phyloP scores from a whole-genome alignment of 2,329 filamentous ascomycete genomes.

The Fusarium hainanense region DNA sequence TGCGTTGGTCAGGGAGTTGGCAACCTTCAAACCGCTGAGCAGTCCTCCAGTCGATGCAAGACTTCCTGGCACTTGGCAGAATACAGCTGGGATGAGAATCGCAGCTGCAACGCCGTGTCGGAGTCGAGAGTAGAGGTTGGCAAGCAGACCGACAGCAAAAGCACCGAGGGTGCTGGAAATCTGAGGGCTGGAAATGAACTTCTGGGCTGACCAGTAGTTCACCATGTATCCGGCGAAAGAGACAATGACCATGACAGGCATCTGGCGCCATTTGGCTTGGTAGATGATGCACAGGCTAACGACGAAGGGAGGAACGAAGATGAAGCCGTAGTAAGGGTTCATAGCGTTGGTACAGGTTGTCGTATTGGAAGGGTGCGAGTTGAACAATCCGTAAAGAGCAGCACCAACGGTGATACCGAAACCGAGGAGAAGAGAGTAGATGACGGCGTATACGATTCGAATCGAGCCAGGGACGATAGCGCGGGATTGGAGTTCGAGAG shows the following conservation, averaged over 20 bases:
- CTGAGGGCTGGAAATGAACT: slow-evolving; percentile 76
- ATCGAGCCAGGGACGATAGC: slow-evolving; percentile 77
- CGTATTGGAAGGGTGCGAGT: slow-evolving; percentile 61
- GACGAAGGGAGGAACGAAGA: slow-evolving; percentile 80
- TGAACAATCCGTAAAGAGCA: slow-evolving; percentile 71
- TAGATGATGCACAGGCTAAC: slow-evolving; percentile 80
- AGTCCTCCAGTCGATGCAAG: slow-evolving; percentile 60
- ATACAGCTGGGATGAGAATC: slow-evolving; percentile 60
- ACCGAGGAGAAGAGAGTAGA: slow-evolving; percentile 77
- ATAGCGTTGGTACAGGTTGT: slow-evolving; percentile 59
- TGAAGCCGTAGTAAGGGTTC: slow-evolving; percentile 63
- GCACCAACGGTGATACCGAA: slow-evolving; percentile 78
- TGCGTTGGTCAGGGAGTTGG: slow-evolving; percentile 58
- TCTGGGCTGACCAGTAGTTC: slow-evolving; percentile 76
- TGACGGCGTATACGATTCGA: slow-evolving; percentile 79
- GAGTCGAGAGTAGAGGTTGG: slow-evolving; percentile 78
- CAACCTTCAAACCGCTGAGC: slow-evolving; percentile 57
- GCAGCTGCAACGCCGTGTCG: slow-evolving; percentile 63
- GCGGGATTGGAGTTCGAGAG: slow-evolving; percentile 74
- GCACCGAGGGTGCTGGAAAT: slow-evolving; percentile 82
- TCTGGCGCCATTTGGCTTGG: slow-evolving; percentile 83
- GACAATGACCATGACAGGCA: slow-evolving; percentile 80
- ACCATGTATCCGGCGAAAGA: slow-evolving; percentile 79
- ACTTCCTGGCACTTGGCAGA: slow-evolving; percentile 61
- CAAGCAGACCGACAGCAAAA: slow-evolving; percentile 78